Conservation (phyloP, 1,284 basidiomycete species). For the Austroboletus olivaceoglutinosus region DNA sequence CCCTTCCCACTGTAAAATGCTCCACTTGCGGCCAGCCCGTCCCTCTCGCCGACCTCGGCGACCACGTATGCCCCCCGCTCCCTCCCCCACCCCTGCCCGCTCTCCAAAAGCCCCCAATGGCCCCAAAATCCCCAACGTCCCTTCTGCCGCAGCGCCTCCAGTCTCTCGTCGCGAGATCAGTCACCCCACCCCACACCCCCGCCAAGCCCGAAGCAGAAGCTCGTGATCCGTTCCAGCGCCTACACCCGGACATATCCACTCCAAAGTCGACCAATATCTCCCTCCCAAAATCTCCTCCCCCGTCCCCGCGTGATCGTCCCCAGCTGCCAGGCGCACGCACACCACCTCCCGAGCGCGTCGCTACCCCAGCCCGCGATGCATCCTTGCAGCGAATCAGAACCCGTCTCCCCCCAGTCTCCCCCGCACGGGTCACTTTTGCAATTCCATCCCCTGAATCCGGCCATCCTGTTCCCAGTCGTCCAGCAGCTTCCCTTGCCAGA, state of each 20-base stretch:
- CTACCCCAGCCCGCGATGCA: constrained; percentile 18
- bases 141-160: constrained; percentile 39
- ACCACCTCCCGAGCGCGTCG: constrained; percentile 16
- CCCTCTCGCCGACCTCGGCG: constrained; percentile 65
- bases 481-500: constrained; percentile 12
- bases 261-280: constrained; percentile 4
- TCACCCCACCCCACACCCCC: constrained; percentile 4
- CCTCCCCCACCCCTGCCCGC: constrained; percentile 42
- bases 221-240: constrained; percentile 31
- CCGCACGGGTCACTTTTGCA: constrained; percentile 13
- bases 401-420: constrained; percentile 7
- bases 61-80: constrained; percentile 63
- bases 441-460: constrained; percentile 12
- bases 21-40: constrained; percentile 71
- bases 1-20: constrained; percentile 80
- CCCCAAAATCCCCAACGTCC: constrained; percentile 36
- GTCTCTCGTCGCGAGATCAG: constrained; percentile 29
- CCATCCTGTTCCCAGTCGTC: constrained; percentile 11
- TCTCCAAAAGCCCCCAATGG: constrained; percentile 31
- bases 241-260: constrained; percentile 10
- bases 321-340: constrained; percentile 4
- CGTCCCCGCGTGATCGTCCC: neutral
- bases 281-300: constrained; percentile 5
- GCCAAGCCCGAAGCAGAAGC: constrained; percentile 8
- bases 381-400: constrained; percentile 18